Conservation (phyloP, 75 land plant genomes). For the Picea sitchensis region DNA sequence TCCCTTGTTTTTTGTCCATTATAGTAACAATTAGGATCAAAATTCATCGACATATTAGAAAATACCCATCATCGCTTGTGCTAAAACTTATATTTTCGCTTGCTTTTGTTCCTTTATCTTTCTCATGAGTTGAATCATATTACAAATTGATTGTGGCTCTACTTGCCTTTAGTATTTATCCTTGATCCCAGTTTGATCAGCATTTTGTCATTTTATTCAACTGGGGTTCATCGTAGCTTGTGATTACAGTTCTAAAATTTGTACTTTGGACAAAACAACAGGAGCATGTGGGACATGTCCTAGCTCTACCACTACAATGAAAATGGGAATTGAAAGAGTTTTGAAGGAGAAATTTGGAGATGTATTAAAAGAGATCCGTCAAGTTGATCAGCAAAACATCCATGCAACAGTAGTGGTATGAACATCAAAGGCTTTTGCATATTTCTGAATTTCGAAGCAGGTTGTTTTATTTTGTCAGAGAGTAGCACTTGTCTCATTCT, state of each 20-base stretch:
- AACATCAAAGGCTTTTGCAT: constrained; percentile 1
- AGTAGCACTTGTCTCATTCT: background rate
- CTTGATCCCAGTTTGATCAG: background rate
- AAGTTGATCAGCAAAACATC: constrained; percentile 62
- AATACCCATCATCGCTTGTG: no score
- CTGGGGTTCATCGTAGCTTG: background rate
- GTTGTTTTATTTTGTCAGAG: no score
- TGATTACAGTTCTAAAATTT: background rate
- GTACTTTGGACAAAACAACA: constrained; percentile 12
- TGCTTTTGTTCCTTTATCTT: background rate
- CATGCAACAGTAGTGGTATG: constrained; percentile 68
- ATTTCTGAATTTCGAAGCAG: constrained; percentile 1
- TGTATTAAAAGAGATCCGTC: constrained; percentile 75
- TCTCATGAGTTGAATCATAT: background rate
- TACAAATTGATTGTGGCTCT: background rate
- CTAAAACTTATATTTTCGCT: no score
- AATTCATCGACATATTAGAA: no score
- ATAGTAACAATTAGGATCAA: no score
- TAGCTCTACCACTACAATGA: constrained; percentile 97
- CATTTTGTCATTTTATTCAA: background rate
- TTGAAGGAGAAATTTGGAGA: constrained; percentile 94
- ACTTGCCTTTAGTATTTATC: background rate
- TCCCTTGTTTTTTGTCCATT: no score
- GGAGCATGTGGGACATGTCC: constrained; percentile 98
- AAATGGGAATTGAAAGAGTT: constrained; percentile 94